Conservation (phyloP, 108 stramenopile genomes). For the Nitzschia putrida region DNA sequence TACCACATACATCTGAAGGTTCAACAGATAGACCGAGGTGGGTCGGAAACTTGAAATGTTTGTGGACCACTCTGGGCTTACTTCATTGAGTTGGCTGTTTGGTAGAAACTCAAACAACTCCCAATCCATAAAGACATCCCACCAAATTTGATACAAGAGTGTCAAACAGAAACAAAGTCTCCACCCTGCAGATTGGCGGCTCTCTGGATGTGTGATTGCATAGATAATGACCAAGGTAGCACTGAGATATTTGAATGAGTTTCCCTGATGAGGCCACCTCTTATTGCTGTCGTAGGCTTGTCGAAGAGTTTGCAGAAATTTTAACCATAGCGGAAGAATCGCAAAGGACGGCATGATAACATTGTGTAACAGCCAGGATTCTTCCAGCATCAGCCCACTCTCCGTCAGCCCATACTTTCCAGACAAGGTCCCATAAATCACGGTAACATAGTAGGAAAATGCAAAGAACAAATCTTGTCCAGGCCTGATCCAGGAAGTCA, state of each 20-base stretch:
- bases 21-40: slow-evolving; percentile 33
- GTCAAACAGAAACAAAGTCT: slow-evolving; percentile 51
- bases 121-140: slow-evolving; percentile 89
- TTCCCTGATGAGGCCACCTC: slow-evolving; percentile 85
- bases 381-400: slow-evolving; percentile 55
- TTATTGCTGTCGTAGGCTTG: slow-evolving; percentile 75
- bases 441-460: slow-evolving; percentile 68
- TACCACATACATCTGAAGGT: slow-evolving; percentile 41
- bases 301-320: slow-evolving; percentile 81
- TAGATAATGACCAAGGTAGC: slow-evolving; percentile 79
- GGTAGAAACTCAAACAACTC: slow-evolving; percentile 72
- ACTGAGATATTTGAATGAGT: slow-evolving; percentile 79
- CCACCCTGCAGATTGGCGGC: slow-evolving; percentile 64
- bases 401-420: slow-evolving; percentile 59
- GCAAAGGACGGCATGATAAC: slow-evolving; percentile 71
- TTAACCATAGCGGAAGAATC: slow-evolving; percentile 74
- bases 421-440: slow-evolving; percentile 63
- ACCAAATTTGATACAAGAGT: slow-evolving; percentile 78
- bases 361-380: slow-evolving; percentile 78
- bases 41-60: slow-evolving; percentile 57
- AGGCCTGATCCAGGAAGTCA: slow-evolving; percentile 80
- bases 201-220: slow-evolving; percentile 84
- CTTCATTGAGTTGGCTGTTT: slow-evolving; percentile 22
- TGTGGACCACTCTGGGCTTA: slow-evolving; percentile 30
- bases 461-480: slow-evolving; percentile 80